Evolutionary conservation across 352 stramenopile genomes (phyloP).

Genomic region (Paralagenidium karlingii): DNA sequence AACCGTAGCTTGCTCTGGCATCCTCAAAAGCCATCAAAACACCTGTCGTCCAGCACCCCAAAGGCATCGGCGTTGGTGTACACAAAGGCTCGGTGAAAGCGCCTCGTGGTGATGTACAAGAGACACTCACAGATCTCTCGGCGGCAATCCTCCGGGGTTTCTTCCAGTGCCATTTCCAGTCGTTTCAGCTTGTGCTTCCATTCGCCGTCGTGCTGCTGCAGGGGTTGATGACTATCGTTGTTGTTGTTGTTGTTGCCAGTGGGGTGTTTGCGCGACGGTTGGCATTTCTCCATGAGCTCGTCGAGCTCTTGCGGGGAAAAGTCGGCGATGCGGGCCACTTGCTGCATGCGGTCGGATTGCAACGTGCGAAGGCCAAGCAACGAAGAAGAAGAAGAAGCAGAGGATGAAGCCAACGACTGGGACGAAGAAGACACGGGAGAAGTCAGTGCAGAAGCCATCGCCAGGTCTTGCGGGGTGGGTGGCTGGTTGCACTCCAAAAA

Average conservation of each 20-base stretch:
- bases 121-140: constrained; percentile 31
- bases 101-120: no score
- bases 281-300: constrained; percentile 13
- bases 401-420: not conserved
- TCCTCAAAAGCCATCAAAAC: no score
- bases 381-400: not conserved
- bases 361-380: no score
- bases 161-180: constrained; percentile 34
- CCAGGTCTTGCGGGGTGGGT: not conserved
- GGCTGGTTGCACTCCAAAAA: constrained; percentile 23
- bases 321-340: constrained; percentile 26
- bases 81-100: no score
- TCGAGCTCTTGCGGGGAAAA: constrained; percentile 29
- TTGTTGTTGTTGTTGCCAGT: not conserved
- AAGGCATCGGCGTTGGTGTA: no score
- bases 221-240: no score
- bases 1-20: no score
- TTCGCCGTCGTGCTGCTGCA: no score
- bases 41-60: no score
- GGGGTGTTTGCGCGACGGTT: no score
- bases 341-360: constrained; percentile 11
- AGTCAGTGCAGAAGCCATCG: no score
- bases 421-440: no score
- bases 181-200: constrained; percentile 14
- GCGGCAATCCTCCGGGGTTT: constrained; percentile 33